Base-by-base conservation (phyloP, 805 yeast species). In the Metschnikowia dekortorum region DNA sequence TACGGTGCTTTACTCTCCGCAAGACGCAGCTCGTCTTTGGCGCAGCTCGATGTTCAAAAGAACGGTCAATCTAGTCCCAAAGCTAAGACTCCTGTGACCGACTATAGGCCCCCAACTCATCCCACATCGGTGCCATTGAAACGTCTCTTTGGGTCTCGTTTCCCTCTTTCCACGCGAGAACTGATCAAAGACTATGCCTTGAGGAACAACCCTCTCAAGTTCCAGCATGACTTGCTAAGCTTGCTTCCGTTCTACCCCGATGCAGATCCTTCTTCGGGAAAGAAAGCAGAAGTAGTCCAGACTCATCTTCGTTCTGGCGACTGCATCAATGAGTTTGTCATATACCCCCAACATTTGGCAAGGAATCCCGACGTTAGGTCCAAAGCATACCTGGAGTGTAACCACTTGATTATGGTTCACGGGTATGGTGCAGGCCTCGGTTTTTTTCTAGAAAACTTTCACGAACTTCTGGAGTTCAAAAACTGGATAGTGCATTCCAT, bases 401-500 rank as follows among this genome's bases (percentile, higher is more conserved):
- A 71, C 59, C 82, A 58, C 63, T 64, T 66, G 56, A 73, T 62
- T 60, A 74, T 63, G 76, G 65, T 66, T 53, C 81, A 68, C 64
- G 78, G 77, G 0, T 74, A 74, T 52, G 78, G 78, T 1, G 70
- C 69, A 4, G 77, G 78, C 1, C 60, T 73, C n/a, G 77, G 79
- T 3, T 66, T 73, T 45, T 73, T 57, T 61, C n/a, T 78, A 60
- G 64, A 75, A 51, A 69, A 70, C 43, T 71, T 71, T 33, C 64
- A 64, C n/a, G 63, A 50, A 2, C 50, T 72, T 3, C 46, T 57
- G 36, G 26, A 50, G 8, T 45, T 51, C 34, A 70, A 78, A 30
- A 69, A 76, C 38, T 87, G 94, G 87, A 78, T 84, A 49, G 73
- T 91, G 41, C 96, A 89, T 69, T 87, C 96, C 0, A 78, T 92